These are phyloP conservation scores for Didymella arachidicola DNA, from an alignment of 2,329 filamentous ascomycete species.

Conservation along the genomic window DNA sequence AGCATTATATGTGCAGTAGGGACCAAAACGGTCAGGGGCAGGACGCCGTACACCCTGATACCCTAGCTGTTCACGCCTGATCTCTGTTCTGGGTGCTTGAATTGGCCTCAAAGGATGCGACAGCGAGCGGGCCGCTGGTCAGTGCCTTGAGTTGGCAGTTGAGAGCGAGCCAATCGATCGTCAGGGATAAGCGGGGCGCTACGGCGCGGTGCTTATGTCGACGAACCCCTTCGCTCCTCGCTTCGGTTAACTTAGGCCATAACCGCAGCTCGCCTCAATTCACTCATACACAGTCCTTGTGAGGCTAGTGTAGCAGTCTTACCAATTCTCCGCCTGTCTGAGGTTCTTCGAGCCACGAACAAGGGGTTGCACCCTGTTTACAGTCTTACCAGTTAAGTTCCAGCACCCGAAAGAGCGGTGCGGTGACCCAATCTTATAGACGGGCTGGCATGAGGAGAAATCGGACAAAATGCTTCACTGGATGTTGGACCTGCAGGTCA, in stretches of 20 bases:
- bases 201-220: not conserved
- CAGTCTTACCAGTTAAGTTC: not conserved
- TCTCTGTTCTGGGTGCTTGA: not conserved
- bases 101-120: not conserved
- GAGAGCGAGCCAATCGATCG: not conserved
- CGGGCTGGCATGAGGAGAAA: conserved; percentile 10
- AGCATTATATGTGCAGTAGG: not conserved
- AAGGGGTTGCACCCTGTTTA: not conserved
- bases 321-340: not conserved
- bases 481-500: conserved; percentile 26
- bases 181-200: not conserved
- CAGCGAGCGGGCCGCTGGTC: not conserved
- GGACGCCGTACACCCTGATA: not conserved
- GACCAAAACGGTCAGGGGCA: not conserved
- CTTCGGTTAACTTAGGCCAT: not conserved
- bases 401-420: not conserved
- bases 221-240: not conserved
- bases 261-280: not conserved
- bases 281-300: not conserved
- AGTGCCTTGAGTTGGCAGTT: not conserved
- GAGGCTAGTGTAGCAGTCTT: not conserved
- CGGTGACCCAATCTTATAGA: not conserved
- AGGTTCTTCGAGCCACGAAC: not conserved
- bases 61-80: not conserved
- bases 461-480: conserved; percentile 24